phyloP scores from a whole-genome alignment of 495 filamentous ascomycete species.

The Neurospora sp. region DNA sequence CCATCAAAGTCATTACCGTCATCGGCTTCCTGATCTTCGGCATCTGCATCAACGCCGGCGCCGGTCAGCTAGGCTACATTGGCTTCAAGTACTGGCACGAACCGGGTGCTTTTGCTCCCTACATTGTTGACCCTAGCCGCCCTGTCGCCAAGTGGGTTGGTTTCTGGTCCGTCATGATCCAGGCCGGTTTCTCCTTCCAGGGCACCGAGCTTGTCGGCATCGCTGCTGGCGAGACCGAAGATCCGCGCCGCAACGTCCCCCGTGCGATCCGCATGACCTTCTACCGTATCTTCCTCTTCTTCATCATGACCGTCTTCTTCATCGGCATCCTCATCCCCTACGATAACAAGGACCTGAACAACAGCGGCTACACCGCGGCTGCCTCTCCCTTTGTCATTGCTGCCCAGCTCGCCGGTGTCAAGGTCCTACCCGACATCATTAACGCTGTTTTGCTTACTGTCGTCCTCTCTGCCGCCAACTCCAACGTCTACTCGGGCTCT shows the following conservation, averaged over 20 bases:
- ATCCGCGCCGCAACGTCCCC: constrained; percentile 49
- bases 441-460: constrained; percentile 60
- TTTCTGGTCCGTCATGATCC: constrained; percentile 37
- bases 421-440: constrained; percentile 57
- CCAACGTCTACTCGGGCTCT: constrained; percentile 50
- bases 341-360: constrained; percentile 39
- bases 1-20: constrained; percentile 66
- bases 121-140: constrained; percentile 27
- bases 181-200: constrained; percentile 38
- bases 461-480: constrained; percentile 45
- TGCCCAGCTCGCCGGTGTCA: constrained; percentile 52
- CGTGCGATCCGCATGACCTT: constrained; percentile 42
- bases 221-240: constrained; percentile 54
- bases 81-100: constrained; percentile 64
- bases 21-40: constrained; percentile 57
- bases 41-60: constrained; percentile 58
- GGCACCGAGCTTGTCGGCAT: constrained; percentile 55
- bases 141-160: constrained; percentile 34
- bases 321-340: constrained; percentile 56
- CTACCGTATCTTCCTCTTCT: constrained; percentile 56
- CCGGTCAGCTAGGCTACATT: constrained; percentile 51
- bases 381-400: constrained; percentile 66
- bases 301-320: constrained; percentile 56
- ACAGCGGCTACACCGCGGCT: constrained; percentile 38
- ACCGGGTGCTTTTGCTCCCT: constrained; percentile 57